These are phyloP conservation scores for Fusarium annulatum DNA, from an alignment of 2,329 filamentous ascomycete genomes.

Conservation along the genomic window DNA sequence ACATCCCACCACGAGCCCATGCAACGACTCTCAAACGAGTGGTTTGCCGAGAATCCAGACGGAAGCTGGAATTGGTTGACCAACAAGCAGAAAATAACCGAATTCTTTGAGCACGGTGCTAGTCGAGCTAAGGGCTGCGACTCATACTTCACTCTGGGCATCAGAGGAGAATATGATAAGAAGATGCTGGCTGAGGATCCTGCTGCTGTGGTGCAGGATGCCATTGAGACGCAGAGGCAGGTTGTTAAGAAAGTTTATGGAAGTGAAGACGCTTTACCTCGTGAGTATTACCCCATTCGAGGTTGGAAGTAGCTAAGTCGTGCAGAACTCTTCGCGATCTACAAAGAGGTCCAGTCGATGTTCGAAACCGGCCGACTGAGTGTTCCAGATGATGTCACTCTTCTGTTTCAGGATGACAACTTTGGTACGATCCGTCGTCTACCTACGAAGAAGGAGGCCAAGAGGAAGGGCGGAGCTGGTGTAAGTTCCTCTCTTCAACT, in stretches of 20 bases:
- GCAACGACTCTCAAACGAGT: slow-evolving; percentile 34
- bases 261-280: slow-evolving; percentile 53
- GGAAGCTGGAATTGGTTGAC: slow-evolving; percentile 33
- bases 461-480: slow-evolving; percentile 66
- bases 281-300: slow-evolving; percentile 36
- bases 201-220: slow-evolving; percentile 20
- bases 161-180: slow-evolving; percentile 33
- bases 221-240: slow-evolving; percentile 58
- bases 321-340: slow-evolving; percentile 70
- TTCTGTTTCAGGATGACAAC: slow-evolving; percentile 73
- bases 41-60: slow-evolving; percentile 16
- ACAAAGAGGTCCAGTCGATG: slow-evolving; percentile 73
- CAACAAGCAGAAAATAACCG: slow-evolving; percentile 23
- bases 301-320: fast-evolving
- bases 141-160: slow-evolving; percentile 30
- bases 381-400: slow-evolving; percentile 70
- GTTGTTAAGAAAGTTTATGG: slow-evolving; percentile 65
- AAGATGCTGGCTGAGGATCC: slow-evolving; percentile 22
- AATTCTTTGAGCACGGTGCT: slow-evolving; percentile 28
- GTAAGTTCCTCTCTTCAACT: slow-evolving; percentile 46
- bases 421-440: slow-evolving; percentile 69
- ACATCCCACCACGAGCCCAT: slow-evolving; percentile 34
- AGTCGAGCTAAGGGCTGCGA: slow-evolving; percentile 4
- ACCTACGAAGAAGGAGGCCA: slow-evolving; percentile 63
- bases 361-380: slow-evolving; percentile 66